Percentiles rank a stretch among this genome's conserved stretches.
phyloP scores from a whole-genome alignment of 164 flowering plant species.

The Chimonanthus praecox region DNA sequence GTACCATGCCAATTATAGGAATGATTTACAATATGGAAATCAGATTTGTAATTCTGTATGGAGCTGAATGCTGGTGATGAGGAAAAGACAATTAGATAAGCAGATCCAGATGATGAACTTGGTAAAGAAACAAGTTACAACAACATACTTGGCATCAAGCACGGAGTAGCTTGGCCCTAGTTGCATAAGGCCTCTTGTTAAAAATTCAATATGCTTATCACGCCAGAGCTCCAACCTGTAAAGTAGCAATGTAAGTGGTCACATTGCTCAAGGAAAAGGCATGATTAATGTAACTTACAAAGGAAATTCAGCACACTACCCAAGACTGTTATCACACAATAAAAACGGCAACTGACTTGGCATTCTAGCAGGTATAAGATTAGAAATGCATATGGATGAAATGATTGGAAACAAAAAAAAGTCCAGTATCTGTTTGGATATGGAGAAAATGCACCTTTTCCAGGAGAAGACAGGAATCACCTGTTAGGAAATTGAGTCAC shows the following conservation, averaged over 20 bases:
- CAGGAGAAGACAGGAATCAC: too few relatives aligned
- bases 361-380: too few relatives aligned
- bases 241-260: background rate
- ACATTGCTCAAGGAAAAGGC: background rate
- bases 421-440: too few relatives aligned
- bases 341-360: background rate
- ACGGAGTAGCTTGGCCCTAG: constrained; percentile 55
- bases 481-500: too few relatives aligned
- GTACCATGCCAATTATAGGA: background rate
- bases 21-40: background rate
- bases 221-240: constrained; percentile 63
- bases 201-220: constrained; percentile 57
- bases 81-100: background rate
- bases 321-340: background rate
- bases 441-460: too few relatives aligned
- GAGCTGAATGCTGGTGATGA: background rate
- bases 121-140: background rate
- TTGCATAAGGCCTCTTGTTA: constrained; percentile 43
- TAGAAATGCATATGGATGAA: too few relatives aligned
- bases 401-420: too few relatives aligned
- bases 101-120: too few relatives aligned
- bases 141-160: constrained; percentile 70
- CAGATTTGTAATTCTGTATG: background rate
- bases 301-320: background rate
- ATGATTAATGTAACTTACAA: background rate